Evolutionary conservation across 2,329 filamentous ascomycete genomes (phyloP).

Genomic region (Colletotrichum godetiae): DNA sequence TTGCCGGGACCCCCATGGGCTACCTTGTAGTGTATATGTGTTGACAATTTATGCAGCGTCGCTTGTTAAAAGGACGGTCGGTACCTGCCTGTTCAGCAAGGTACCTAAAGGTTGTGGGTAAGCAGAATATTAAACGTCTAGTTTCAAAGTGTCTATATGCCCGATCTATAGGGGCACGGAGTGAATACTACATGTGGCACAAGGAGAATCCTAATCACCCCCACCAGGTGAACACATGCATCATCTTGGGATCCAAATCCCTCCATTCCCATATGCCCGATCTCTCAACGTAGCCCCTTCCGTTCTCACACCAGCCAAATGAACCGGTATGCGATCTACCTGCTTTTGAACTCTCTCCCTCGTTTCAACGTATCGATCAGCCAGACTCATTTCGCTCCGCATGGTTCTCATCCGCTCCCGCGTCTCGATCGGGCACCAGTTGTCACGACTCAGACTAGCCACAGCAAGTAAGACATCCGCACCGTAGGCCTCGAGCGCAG

Average conservation of each 20-base stretch:
- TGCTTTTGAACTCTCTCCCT: conserved; percentile 63
- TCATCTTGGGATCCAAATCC: conserved; percentile 58
- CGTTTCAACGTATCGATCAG: conserved; percentile 59
- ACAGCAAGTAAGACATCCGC: conserved; percentile 56
- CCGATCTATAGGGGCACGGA: no score
- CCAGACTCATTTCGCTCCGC: conserved; percentile 54
- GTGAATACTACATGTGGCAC: no score
- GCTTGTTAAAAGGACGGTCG: no score
- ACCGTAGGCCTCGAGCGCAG: conserved; percentile 44
- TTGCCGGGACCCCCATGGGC: no score
- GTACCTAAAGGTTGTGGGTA: no score
- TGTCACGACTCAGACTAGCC: conserved; percentile 57
- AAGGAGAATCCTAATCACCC: background rate
- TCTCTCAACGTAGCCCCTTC: conserved; percentile 60
- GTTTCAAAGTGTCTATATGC: no score
- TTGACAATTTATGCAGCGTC: no score
- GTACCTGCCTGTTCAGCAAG: no score
- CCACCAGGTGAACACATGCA: background rate
- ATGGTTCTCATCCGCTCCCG: conserved; percentile 50
- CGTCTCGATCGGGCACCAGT: conserved; percentile 56
- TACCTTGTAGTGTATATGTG: no score
- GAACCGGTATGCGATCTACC: conserved; percentile 69
- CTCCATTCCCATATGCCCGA: conserved; percentile 59
- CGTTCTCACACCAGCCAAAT: conserved; percentile 68
- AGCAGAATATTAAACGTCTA: no score